Evolutionary conservation across 2,329 filamentous ascomycete species (phyloP).

Genomic region (Fonsecaea erecta): DNA sequence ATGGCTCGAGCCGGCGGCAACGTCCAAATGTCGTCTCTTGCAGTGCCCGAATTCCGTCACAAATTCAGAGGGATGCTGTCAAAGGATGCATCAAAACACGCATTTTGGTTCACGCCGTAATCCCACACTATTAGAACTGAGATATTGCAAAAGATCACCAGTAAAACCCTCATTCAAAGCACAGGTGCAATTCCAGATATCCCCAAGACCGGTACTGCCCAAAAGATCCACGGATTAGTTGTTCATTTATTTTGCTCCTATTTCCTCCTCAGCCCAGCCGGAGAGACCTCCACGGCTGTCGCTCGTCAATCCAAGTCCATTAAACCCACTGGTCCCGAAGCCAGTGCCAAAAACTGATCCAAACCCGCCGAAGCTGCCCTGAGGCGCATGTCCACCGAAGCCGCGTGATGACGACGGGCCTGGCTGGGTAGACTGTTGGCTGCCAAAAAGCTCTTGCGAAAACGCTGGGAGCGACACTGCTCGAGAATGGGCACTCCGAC

Average conservation of each 20-base stretch:
- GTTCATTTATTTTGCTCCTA: conserved; percentile 56
- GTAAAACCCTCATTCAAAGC: conserved; percentile 22
- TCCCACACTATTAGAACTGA: conserved; percentile 28
- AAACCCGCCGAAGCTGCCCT: conserved; percentile 62
- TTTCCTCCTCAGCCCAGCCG: conserved; percentile 68
- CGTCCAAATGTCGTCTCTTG: conserved; percentile 23
- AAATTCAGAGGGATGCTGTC: conserved; percentile 31
- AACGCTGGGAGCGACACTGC: conserved; percentile 86
- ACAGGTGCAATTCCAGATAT: conserved; percentile 16
- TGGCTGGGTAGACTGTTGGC: conserved; percentile 43
- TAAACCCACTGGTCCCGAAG: conserved; percentile 60
- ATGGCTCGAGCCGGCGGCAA: conserved; percentile 20
- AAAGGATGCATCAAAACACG: conserved; percentile 22
- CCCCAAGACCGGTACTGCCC: conserved; percentile 10
- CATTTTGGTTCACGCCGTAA: conserved; percentile 1
- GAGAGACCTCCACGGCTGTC: conserved; percentile 57
- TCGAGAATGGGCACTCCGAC: conserved; percentile 69
- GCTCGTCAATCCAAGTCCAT: conserved; percentile 62
- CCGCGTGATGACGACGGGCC: conserved; percentile 39
- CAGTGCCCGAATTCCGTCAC: conserved; percentile 15
- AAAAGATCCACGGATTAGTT: conserved; percentile 22
- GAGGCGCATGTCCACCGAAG: conserved; percentile 42
- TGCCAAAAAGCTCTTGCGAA: conserved; percentile 61
- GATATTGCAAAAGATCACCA: conserved; percentile 16
- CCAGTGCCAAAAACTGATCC: conserved; percentile 61